These are phyloP conservation scores for Linderina pennispora DNA, from an alignment of 192 early-diverging fungal genomes.

Conservation along the genomic window DNA sequence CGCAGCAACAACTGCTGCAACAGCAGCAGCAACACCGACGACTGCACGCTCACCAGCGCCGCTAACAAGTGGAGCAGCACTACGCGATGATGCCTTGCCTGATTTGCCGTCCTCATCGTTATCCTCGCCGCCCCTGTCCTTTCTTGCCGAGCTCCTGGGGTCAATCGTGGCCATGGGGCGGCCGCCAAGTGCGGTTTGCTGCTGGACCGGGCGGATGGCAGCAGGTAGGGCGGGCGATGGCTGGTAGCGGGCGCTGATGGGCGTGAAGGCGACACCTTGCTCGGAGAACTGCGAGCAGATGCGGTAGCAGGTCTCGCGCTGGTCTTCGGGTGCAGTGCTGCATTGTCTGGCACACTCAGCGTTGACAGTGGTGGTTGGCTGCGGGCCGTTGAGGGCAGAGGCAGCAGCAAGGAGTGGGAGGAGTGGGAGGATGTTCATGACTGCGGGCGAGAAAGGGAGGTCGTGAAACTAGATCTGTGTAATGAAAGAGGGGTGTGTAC, in stretches of 20 bases:
- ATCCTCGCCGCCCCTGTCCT: not conserved
- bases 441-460: not conserved
- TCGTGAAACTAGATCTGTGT: no score
- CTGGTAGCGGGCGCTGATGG: constrained; percentile 2
- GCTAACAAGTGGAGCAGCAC: no score
- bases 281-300: constrained; percentile 29
- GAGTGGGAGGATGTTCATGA: not conserved
- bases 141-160: not conserved
- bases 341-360: constrained; percentile 21
- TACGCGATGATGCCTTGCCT: no score
- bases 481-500: no score
- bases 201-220: no score
- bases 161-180: no score
- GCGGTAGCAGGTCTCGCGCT: constrained; percentile 23
- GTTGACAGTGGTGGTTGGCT: constrained; percentile 1
- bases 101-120: not conserved
- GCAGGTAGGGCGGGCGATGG: no score
- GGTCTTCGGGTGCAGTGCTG: constrained; percentile 13
- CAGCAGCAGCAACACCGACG: no score
- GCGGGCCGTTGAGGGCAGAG: not conserved
- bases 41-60: no score
- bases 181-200: no score
- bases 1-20: no score
- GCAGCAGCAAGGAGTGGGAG: not conserved
- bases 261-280: constrained; percentile 10